These are phyloP conservation scores for Dictyostelium intermedium DNA, from an alignment of 78 protist genomes.

Conservation along the genomic window DNA sequence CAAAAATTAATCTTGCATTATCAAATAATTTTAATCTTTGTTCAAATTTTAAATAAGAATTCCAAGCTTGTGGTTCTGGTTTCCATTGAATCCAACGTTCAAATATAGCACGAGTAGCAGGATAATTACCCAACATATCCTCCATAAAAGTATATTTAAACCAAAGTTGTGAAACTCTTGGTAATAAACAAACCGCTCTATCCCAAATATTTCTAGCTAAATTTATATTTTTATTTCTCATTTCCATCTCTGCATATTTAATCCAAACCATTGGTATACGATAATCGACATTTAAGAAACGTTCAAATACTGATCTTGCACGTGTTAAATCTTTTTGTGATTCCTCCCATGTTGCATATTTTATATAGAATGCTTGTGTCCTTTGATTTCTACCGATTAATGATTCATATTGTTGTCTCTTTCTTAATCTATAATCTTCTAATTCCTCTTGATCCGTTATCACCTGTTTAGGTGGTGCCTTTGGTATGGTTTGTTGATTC, in stretches of 20 bases:
- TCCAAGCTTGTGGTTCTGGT: conserved; percentile 94
- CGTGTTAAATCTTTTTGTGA: conserved; percentile 90
- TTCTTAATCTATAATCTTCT: conserved; percentile 84
- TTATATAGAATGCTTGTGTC: conserved; percentile 62
- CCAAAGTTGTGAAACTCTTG: conserved; percentile 96
- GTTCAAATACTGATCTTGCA: conserved; percentile 94
- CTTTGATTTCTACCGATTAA: conserved; percentile 16
- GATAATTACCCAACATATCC: conserved; percentile 96
- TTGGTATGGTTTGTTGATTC: conserved; percentile 4
- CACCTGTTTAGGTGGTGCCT: conserved; percentile 87
- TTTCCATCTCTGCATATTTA: conserved; percentile 99
- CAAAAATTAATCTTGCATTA: conserved; percentile 85
- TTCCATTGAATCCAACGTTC: conserved; percentile 98
- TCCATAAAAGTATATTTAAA: conserved; percentile 96
- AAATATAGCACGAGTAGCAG: conserved; percentile 92
- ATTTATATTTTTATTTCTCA: conserved; percentile 91
- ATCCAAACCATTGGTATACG: conserved; percentile 85
- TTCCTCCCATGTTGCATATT: conserved; percentile 98
- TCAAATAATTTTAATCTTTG: conserved; percentile 81
- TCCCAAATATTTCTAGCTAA: conserved; percentile 98
- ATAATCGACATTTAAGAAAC: conserved; percentile 90
- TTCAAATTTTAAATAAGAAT: conserved; percentile 92
- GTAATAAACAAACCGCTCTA: conserved; percentile 96
- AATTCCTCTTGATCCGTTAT: conserved; percentile 97
- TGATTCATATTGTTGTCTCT: conserved; percentile 89